Evolutionary conservation across 2,329 filamentous ascomycete species (phyloP), one percentile per base, ranked within the genome.

Genomic region (Fusarium sp.): DNA sequence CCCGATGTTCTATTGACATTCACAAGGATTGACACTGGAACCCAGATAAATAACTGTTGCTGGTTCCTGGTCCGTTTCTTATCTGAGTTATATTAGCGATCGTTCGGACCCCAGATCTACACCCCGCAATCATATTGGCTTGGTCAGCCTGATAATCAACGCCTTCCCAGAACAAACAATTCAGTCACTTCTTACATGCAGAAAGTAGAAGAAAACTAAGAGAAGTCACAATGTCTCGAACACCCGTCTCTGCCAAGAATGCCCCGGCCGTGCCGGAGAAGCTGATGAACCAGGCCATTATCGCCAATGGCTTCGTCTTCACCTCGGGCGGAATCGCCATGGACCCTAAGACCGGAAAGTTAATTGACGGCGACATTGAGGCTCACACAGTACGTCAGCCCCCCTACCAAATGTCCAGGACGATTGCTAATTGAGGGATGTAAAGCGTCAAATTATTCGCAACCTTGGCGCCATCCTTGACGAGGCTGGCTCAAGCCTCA

Each of bases 251-350:
- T 22, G 67, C 75, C 1, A 67, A 69, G 13, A 70, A 72, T 9
- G 76, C 76, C 0, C 76, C 75, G 6, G 63, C 73, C 0, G 69
- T 73, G 6, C 61, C 71, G 1, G 15, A 51, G 1, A 65, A 31
- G 2, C 31, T 76, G 49, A 72, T 73, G 58, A 75, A 67, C 53
- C 74, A 76, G 53, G 74, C 74, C 43, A 76, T 76, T 17, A 57
- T 87, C 67, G 90, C 90, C 58, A 88, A 88, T 68, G 85, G 87
- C 64, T 85, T 90, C 61, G 85, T 93, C 78, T 93, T 88, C 80
- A 87, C 91, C 71, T 92, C 90, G 0, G 91, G 91, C 68, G 88
- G 90, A 68, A 89, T 93, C 66, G 90, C 90, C 45, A 87, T 88
- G 65, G 88, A 91, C 75, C 82, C 73, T 2, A 40, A 82, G 55